A percentile compares a stretch with the other conserved stretches of the same genome.
Conservation (phyloP, 208 protist genomes). For the Sergeia podlipaevii region DNA sequence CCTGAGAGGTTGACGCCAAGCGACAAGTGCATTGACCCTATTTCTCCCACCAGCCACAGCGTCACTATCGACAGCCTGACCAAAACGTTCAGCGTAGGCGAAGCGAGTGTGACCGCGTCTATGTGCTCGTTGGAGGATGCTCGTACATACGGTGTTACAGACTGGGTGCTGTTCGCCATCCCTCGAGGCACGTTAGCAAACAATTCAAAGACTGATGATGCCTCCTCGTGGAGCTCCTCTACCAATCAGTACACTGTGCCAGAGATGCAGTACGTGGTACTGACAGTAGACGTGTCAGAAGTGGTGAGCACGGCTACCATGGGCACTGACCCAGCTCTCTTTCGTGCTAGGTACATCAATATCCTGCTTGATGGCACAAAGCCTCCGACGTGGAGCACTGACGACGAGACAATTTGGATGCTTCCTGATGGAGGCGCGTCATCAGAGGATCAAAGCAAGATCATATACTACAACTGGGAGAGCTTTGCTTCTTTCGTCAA, state of each 20-base stretch:
- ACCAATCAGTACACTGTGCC: conserved; percentile 49
- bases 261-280: conserved; percentile 65
- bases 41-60: conserved; percentile 3
- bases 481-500: conserved; percentile 66
- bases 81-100: conserved; percentile 3
- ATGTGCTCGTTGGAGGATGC: conserved; percentile 60
- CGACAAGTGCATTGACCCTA: background rate
- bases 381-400: conserved; percentile 13
- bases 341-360: conserved; percentile 17
- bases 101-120: conserved; percentile 12
- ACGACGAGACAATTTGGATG: conserved; percentile 57
- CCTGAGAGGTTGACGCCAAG: conserved; percentile 17
- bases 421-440: conserved; percentile 1
- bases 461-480: conserved; percentile 48
- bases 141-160: conserved; percentile 64
- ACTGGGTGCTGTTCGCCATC: conserved; percentile 77
- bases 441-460: background rate
- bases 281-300: conserved; percentile 45
- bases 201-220: no score
- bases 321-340: background rate
- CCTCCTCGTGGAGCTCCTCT: no score
- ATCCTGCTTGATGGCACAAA: conserved; percentile 63
- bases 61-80: conserved; percentile 18
- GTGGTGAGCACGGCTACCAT: conserved; percentile 17
- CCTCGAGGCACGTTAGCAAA: conserved; percentile 17